phyloP scores from a whole-genome alignment of 2,329 filamentous ascomycete genomes.

The Podosphaera xanthii region DNA sequence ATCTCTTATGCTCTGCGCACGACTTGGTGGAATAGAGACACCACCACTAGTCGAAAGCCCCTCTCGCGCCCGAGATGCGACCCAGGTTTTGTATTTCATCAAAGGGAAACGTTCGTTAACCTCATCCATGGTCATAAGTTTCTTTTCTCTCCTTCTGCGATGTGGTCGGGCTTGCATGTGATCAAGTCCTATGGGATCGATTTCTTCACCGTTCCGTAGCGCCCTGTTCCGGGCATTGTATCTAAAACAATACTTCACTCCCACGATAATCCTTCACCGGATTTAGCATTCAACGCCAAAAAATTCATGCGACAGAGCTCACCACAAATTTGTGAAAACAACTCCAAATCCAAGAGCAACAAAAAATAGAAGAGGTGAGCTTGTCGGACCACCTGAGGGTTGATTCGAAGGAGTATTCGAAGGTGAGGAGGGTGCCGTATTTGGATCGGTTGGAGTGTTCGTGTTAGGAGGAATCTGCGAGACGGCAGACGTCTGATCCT shows the following conservation, averaged over 20 bases:
- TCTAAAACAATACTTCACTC: conserved; percentile 96
- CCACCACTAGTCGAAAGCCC: conserved; percentile 70
- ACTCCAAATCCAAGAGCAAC: conserved; percentile 92
- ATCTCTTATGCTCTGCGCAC: conserved; percentile 50
- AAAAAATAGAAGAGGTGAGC: conserved; percentile 68
- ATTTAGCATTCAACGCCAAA: conserved; percentile 45
- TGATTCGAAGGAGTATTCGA: conserved; percentile 3
- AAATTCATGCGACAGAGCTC: conserved; percentile 21
- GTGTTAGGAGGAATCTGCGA: conserved; percentile 4
- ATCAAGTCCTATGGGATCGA: conserved; percentile 72
- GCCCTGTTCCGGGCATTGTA: conserved; percentile 88
- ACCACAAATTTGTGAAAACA: conserved; percentile 98
- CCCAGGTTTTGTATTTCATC: conserved; percentile 92
- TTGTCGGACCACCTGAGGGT: conserved; percentile 26
- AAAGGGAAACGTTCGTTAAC: conserved; percentile 94
- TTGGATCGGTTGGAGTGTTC: conserved; percentile 3
- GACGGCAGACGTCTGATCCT: conserved; percentile 5
- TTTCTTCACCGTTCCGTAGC: conserved; percentile 51
- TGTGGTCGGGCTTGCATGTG: conserved; percentile 61
- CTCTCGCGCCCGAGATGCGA: conserved; percentile 57
- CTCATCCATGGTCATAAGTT: conserved; percentile 96
- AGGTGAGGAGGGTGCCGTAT: conserved; percentile 7
- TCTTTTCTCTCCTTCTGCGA: conserved; percentile 81
- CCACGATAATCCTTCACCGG: conserved; percentile 79
- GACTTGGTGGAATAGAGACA: conserved; percentile 50